Conservation (phyloP, 768 basidiomycete genomes). For the Tephrocybe sp. region DNA sequence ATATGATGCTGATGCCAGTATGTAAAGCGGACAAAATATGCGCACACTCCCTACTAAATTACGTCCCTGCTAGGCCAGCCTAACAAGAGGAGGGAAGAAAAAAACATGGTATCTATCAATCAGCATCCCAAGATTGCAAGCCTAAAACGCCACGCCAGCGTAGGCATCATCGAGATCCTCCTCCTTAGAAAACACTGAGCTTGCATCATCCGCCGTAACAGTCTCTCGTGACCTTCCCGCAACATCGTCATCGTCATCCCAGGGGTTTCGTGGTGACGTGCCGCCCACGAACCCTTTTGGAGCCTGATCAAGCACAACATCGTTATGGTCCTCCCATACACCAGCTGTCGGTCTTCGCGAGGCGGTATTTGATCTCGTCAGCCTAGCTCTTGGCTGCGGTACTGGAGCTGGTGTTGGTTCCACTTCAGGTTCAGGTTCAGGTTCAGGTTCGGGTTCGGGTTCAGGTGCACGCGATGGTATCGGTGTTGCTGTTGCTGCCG, state of each 20-base stretch:
- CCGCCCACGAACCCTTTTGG: not conserved
- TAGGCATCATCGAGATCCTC: constrained; percentile 14
- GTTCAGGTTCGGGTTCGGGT: not conserved
- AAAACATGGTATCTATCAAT: not conserved
- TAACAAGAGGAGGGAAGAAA: not conserved
- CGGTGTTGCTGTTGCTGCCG: constrained; percentile 2
- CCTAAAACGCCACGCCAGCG: constrained; percentile 15
- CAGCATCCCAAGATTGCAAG: not conserved
- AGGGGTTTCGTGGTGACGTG: not conserved
- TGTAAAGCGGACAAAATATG: constrained; percentile 8
- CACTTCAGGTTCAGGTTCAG: not conserved
- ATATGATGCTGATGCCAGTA: not conserved
- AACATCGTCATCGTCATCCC: constrained; percentile 4
- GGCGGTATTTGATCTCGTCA: constrained; percentile 6
- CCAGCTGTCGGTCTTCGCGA: constrained; percentile 14
- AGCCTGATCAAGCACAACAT: constrained; percentile 7
- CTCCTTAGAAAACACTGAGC: constrained; percentile 8
- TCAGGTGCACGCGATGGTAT: not conserved
- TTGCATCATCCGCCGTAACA: constrained; percentile 2
- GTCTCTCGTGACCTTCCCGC: constrained; percentile 1
- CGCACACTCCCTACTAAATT: not conserved
- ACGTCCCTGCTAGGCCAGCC: constrained; percentile 4
- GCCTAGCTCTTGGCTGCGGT: constrained; percentile 10
- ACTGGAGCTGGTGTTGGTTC: constrained; percentile 5
- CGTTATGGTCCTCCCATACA: constrained; percentile 13